Evolutionary conservation across 257 asterid genomes (phyloP).

Genomic region (Leonotis leonurus): DNA sequence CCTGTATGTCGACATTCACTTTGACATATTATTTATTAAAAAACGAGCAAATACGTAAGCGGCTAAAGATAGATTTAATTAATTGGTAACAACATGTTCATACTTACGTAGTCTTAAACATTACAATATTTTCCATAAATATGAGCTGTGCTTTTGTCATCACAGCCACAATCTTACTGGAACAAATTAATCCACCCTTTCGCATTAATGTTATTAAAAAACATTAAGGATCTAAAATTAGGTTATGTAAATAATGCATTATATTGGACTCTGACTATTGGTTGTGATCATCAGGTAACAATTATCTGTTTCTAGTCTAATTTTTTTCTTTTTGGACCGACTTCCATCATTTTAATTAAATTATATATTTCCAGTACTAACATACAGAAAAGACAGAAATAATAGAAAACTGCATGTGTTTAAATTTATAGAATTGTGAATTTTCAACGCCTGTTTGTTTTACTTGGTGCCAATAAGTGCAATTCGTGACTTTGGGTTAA

Average conservation of each 20-base stretch:
- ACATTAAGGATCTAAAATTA: background rate
- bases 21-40: no score
- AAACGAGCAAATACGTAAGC: no score
- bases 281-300: background rate
- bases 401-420: background rate
- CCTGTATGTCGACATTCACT: no score
- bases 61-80: no score
- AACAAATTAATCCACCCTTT: background rate
- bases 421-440: background rate
- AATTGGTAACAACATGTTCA: no score
- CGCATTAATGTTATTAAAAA: background rate
- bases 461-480: background rate
- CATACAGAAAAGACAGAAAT: background rate
- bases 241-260: background rate
- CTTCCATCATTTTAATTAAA: no score
- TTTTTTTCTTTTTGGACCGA: background rate
- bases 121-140: no score
- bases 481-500: no score
- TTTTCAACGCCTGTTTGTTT: background rate
- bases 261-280: background rate
- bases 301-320: background rate
- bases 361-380: background rate
- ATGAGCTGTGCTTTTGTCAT: no score
- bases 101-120: no score
- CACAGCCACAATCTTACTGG: no score